Evolutionary conservation across 2,329 filamentous ascomycete species (phyloP).

Genomic region (Calycina marina): DNA sequence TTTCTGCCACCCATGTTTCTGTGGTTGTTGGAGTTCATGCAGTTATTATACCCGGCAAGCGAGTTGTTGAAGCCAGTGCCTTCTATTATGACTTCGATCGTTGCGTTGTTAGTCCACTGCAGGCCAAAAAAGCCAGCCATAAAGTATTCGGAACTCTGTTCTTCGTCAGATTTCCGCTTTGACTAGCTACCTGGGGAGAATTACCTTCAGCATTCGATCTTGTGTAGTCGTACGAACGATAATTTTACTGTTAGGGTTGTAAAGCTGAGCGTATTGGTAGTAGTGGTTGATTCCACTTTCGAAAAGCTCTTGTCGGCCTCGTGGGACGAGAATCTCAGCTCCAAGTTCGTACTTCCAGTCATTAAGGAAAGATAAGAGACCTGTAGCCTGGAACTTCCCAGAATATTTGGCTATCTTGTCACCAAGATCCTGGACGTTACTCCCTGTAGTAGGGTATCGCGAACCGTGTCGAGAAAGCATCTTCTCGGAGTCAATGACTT

Average conservation of each 20-base stretch:
- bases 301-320: slow-evolving; percentile 59
- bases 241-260: slow-evolving; percentile 58
- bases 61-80: slow-evolving; percentile 51
- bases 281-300: slow-evolving; percentile 56
- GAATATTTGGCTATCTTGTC: slow-evolving; percentile 40
- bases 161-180: slow-evolving; percentile 2
- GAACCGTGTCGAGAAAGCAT: slow-evolving; percentile 63
- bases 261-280: slow-evolving; percentile 41
- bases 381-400: slow-evolving; percentile 39
- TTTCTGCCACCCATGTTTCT: slow-evolving; percentile 34
- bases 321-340: slow-evolving; percentile 55
- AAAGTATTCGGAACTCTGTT: slow-evolving; percentile 51
- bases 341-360: slow-evolving; percentile 57
- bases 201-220: slow-evolving; percentile 55
- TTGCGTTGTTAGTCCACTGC: slow-evolving; percentile 57
- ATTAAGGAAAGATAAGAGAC: slow-evolving; percentile 49
- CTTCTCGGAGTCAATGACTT: slow-evolving; percentile 24
- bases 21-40: slow-evolving; percentile 41
- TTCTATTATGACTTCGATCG: slow-evolving; percentile 60
- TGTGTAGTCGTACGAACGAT: slow-evolving; percentile 63
- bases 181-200: slow-evolving; percentile 22
- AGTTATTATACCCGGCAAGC: slow-evolving; percentile 51
- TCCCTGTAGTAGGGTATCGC: slow-evolving; percentile 52
- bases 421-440: slow-evolving; percentile 40
- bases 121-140: slow-evolving; percentile 67